These are phyloP conservation scores for Talaromyces sp. DNA, from an alignment of 2,329 filamentous ascomycete species.

Conservation along the genomic window DNA sequence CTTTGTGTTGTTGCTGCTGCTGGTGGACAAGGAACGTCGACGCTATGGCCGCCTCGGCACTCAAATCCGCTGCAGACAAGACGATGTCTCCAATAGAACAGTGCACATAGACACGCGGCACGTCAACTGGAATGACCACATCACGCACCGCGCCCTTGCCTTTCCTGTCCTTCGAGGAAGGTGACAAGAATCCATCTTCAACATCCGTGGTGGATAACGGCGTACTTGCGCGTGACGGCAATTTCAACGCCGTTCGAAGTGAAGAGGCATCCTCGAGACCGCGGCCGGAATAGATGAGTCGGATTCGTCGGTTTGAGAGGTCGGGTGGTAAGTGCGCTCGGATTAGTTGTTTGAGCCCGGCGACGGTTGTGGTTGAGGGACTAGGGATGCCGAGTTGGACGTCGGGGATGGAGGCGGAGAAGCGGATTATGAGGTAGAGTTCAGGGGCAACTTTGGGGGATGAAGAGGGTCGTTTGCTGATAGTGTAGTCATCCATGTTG, in stretches of 20 bases:
- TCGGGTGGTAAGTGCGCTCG: conserved; percentile 64
- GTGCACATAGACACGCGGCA: conserved; percentile 75
- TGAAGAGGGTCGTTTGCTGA: conserved; percentile 21
- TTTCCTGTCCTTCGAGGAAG: conserved; percentile 22
- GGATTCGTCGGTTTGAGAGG: conserved; percentile 67
- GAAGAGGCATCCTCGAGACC: conserved; percentile 72
- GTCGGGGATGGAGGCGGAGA: conserved; percentile 81
- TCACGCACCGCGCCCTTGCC: conserved; percentile 60
- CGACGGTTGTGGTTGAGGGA: conserved; percentile 67
- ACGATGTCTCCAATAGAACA: conserved; percentile 81
- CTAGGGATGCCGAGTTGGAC: conserved; percentile 70
- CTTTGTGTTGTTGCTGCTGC: conserved; percentile 14
- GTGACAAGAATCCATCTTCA: conserved; percentile 19
- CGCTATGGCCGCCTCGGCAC: conserved; percentile 56
- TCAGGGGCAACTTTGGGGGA: conserved; percentile 20
- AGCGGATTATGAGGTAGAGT: conserved; percentile 81
- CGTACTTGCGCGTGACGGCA: conserved; percentile 52
- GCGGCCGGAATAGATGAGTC: conserved; percentile 85
- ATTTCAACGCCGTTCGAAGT: conserved; percentile 64
- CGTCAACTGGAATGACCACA: conserved; percentile 49
- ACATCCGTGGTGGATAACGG: conserved; percentile 20
- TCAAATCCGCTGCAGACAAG: conserved; percentile 66
- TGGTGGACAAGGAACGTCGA: conserved; percentile 25
- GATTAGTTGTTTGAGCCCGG: conserved; percentile 78
- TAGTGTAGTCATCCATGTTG: conserved; percentile 11